Conservation (phyloP, 768 basidiomycete genomes). For the Collybia nuda region DNA sequence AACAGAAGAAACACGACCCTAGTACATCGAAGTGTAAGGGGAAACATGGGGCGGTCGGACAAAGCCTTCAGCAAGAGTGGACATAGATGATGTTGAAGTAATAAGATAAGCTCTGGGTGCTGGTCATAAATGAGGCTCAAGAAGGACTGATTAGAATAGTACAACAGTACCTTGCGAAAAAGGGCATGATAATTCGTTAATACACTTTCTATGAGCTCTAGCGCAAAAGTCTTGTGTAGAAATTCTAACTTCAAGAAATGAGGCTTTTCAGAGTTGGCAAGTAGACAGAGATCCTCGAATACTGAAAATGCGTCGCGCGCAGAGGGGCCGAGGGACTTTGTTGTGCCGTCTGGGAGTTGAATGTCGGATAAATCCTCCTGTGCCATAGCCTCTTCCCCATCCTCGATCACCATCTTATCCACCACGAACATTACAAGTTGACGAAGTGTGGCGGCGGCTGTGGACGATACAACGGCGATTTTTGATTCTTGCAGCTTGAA, state of each 20-base stretch:
- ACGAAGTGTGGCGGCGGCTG: constrained; percentile 92
- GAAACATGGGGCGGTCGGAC: constrained; percentile 81
- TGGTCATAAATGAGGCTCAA: constrained; percentile 25
- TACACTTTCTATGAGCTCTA: constrained; percentile 97
- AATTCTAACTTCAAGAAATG: constrained; percentile 79
- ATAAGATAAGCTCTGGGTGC: constrained; percentile 81
- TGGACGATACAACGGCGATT: constrained; percentile 95
- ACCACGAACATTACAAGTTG: constrained; percentile 98
- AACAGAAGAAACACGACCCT: constrained; percentile 92
- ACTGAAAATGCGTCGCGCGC: constrained; percentile 84
- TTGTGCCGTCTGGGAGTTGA: constrained; percentile 67
- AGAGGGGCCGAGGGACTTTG: constrained; percentile 65
- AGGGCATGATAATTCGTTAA: constrained; percentile 89
- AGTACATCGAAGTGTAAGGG: constrained; percentile 85
- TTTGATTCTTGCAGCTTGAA: constrained; percentile 95
- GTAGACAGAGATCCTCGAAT: constrained; percentile 89
- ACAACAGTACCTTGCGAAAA: constrained; percentile 66
- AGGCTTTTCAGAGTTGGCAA: constrained; percentile 81
- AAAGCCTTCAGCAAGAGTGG: constrained; percentile 86
- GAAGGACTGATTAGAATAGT: background rate
- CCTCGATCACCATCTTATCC: constrained; percentile 88
- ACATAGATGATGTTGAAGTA: constrained; percentile 89
- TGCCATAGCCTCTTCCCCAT: constrained; percentile 42
- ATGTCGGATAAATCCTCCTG: constrained; percentile 38
- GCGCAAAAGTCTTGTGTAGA: constrained; percentile 89